Percentiles rank a stretch among this genome's conserved stretches.
Evolutionary conservation across 2,329 filamentous ascomycete genomes (phyloP).

Genomic region (Beauveria brongniartii): DNA sequence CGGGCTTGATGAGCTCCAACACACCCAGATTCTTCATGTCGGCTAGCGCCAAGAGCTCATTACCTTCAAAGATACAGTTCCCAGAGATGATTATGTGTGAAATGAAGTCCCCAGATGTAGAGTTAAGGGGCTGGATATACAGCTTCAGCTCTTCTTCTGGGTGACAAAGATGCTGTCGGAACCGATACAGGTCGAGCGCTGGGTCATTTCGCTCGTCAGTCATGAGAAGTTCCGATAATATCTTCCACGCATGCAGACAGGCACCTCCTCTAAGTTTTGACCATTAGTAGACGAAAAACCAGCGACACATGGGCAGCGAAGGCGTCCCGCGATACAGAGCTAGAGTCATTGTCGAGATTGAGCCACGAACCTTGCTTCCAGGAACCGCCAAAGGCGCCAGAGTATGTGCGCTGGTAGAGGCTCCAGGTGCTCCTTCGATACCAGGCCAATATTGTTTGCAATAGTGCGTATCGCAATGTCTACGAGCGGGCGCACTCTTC

Average conservation of each 20-base stretch:
- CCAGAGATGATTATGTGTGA: slow-evolving; percentile 33
- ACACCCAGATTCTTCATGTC: slow-evolving; percentile 38
- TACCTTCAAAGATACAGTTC: slow-evolving; percentile 25
- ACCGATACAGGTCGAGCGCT: slow-evolving; percentile 29
- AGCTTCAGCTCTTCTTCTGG: slow-evolving; percentile 25
- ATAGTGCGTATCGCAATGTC: slow-evolving; percentile 32
- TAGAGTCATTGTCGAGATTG: neutral
- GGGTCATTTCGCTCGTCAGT: slow-evolving; percentile 24
- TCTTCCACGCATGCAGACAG: slow-evolving; percentile 33
- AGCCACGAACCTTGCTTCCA: slow-evolving; percentile 30
- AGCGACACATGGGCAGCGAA: neutral
- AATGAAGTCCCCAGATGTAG: slow-evolving; percentile 30
- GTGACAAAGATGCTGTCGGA: slow-evolving; percentile 30
- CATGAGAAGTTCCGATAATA: slow-evolving; percentile 28
- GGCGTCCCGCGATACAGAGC: no score
- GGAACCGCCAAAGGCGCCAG: slow-evolving; percentile 31
- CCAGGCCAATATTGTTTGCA: slow-evolving; percentile 28
- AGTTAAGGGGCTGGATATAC: slow-evolving; percentile 32
- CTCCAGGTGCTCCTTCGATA: slow-evolving; percentile 26
- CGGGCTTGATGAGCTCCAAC: slow-evolving; percentile 37
- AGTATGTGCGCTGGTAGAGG: slow-evolving; percentile 26
- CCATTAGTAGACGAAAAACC: neutral
- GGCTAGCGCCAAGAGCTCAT: slow-evolving; percentile 33
- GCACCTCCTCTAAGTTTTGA: neutral
- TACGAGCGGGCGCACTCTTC: slow-evolving; percentile 27